Percentiles rank a stretch among this genome's conserved stretches.
These are phyloP conservation scores for Aspergillus oerlinghausenensis DNA, from an alignment of 2,329 filamentous ascomycete species.

Conservation along the genomic window DNA sequence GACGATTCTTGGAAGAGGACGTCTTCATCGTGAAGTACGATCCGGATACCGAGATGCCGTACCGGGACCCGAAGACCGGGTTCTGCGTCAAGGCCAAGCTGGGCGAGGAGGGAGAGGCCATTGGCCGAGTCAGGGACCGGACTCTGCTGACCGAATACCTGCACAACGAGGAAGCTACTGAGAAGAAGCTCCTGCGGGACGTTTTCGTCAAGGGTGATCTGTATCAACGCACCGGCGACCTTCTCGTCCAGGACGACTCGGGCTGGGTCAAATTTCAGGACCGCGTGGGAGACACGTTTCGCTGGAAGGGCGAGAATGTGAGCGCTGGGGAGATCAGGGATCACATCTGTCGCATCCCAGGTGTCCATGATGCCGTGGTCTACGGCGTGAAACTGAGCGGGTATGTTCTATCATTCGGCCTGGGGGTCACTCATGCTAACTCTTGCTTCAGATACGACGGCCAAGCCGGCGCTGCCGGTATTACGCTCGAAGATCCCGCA, in stretches of 20 bases:
- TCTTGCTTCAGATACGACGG: constrained; percentile 41
- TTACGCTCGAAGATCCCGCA: constrained; percentile 37
- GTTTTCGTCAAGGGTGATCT: constrained; percentile 45
- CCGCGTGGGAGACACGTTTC: constrained; percentile 37
- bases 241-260: constrained; percentile 37
- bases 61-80: constrained; percentile 42
- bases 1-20: constrained; percentile 38
- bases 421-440: neutral
- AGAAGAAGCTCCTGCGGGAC: constrained; percentile 41
- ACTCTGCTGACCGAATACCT: constrained; percentile 41
- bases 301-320: constrained; percentile 45
- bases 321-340: constrained; percentile 44
- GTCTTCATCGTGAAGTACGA: constrained; percentile 43
- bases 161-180: constrained; percentile 38
- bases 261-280: constrained; percentile 47
- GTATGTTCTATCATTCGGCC: constrained; percentile 20
- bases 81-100: constrained; percentile 37
- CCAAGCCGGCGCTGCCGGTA: constrained; percentile 45
- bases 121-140: constrained; percentile 40
- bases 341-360: constrained; percentile 39
- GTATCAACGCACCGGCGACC: constrained; percentile 44
- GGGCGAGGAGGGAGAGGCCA: constrained; percentile 43
- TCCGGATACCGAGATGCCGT: constrained; percentile 37
- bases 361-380: constrained; percentile 42
- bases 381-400: constrained; percentile 41